These are phyloP conservation scores for Neurospora hispaniola DNA, from an alignment of 495 filamentous ascomycete species.

Conservation along the genomic window DNA sequence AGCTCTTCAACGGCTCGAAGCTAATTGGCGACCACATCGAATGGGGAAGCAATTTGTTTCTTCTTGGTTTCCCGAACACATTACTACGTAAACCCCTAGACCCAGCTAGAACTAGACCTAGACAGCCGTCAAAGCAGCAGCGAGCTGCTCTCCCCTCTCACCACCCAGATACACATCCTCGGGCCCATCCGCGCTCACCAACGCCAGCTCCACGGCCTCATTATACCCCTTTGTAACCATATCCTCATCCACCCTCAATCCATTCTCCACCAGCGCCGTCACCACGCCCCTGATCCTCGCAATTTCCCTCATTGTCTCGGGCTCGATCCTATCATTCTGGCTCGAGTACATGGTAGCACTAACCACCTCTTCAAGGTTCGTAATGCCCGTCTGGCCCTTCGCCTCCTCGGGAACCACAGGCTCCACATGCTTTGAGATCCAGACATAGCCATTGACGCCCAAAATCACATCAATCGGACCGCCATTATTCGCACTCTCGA, in stretches of 20 bases:
- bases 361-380: conserved; percentile 71
- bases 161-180: conserved; percentile 60
- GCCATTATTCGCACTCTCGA: conserved; percentile 50
- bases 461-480: conserved; percentile 80
- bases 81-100: not conserved
- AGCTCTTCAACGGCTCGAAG: not conserved
- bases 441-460: conserved; percentile 93
- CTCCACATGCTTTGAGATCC: conserved; percentile 71
- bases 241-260: conserved; percentile 81
- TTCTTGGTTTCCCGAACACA: not conserved
- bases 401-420: conserved; percentile 30
- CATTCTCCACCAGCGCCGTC: conserved; percentile 66
- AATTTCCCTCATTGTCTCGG: conserved; percentile 77
- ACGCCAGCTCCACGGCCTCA: conserved; percentile 60
- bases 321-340: conserved; percentile 73
- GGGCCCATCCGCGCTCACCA: conserved; percentile 40
- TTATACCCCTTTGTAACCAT: conserved; percentile 77
- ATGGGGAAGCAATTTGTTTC: not conserved
- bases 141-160: conserved; percentile 52
- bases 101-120: conserved; percentile 2
- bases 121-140: conserved; percentile 44
- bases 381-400: conserved; percentile 44
- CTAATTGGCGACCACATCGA: not conserved
- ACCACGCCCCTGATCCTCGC: conserved; percentile 70
- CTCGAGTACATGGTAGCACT: conserved; percentile 66